A percentile compares a stretch with the other conserved stretches of the same genome.
phyloP scores from a whole-genome alignment of 2,329 filamentous ascomycete genomes.

The Thelonectria rubi region DNA sequence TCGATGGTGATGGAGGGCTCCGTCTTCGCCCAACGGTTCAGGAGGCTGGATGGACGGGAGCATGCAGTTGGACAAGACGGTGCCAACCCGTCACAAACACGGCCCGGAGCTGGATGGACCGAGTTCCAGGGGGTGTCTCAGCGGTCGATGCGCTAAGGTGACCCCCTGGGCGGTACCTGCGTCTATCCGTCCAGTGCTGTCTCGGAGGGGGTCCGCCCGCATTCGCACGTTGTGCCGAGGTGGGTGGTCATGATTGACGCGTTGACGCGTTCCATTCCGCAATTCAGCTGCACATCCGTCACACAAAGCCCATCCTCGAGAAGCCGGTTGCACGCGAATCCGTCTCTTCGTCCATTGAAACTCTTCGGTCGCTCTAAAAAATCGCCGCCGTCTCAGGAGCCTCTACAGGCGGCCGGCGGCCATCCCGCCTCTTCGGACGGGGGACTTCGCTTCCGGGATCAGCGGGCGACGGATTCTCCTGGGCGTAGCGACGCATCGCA shows the following conservation, averaged over 20 bases:
- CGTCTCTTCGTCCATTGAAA: too few species aligned
- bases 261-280: slow-evolving; percentile 25
- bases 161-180: not conserved
- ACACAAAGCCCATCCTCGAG: slow-evolving; percentile 1
- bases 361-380: too few species aligned
- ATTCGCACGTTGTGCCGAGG: slow-evolving; percentile 18
- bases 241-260: slow-evolving; percentile 24
- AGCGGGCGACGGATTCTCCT: too few species aligned
- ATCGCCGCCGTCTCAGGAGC: too few species aligned
- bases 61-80: not conserved
- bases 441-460: too few species aligned
- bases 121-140: slow-evolving; percentile 20
- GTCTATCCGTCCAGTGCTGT: slow-evolving; percentile 16
- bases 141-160: slow-evolving; percentile 11
- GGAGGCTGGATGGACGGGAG: slow-evolving; percentile 2
- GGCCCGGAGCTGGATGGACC: slow-evolving; percentile 11
- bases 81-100: not conserved
- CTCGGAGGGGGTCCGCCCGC: slow-evolving; percentile 8
- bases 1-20: not conserved
- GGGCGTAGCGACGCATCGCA: not conserved
- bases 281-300: slow-evolving; percentile 10
- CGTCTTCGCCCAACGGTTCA: not conserved
- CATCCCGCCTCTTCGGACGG: too few species aligned
- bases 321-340: slow-evolving; percentile 3
- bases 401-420: too few species aligned